Base-by-base conservation (phyloP, 495 filamentous ascomycete species). In the Evernia prunastri region DNA sequence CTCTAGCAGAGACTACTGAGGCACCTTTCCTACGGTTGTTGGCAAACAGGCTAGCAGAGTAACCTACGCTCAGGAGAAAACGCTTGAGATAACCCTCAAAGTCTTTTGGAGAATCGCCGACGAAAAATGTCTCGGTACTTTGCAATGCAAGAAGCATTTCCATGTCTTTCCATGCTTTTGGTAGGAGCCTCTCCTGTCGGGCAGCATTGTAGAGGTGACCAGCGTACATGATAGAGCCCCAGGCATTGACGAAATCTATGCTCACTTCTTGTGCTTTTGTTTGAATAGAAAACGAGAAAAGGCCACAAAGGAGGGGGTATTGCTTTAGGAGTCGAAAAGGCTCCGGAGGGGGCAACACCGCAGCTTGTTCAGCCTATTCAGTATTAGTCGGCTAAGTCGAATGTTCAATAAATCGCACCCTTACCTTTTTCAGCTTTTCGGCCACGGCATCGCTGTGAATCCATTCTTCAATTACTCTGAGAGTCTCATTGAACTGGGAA, bases 181-280 rank as follows among this genome's bases (percentile, higher is more conserved):
- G 9, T 11, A 77, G 7, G 13, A 78, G 49, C 18, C 65, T 62
- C 54, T 76, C 70, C n/a, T 66, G 61, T 13, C 53, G 64, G 11
- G 73, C 31, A 1, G 76, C 75, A 36, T 78, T 75, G 59, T 76
- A 79, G 0, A 80, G 67, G 49, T 80, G 76, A 2, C 51, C 29
- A 3, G 68, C 51, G 54, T 72, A 74, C 5, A 71, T 49, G 11
- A 79, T 69, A 7, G 77, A 76, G 17, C 73, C 73, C 71, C 68
- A 79, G 6, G 74, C 70, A 31, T 75, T 71, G 15, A 63, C 69
- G 43, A 76, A 66, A 6, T 59, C 64, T 20, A 78, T 39, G 1
- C 74, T 72, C 5, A 69, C 20, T 11, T 72, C 64, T 63, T 74
- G 69, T 11, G 65, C 57, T 3, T 39, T 42, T 2, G 53, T 43